phyloP scores from a whole-genome alignment of 1,284 basidiomycete species.

The Somion occarium region DNA sequence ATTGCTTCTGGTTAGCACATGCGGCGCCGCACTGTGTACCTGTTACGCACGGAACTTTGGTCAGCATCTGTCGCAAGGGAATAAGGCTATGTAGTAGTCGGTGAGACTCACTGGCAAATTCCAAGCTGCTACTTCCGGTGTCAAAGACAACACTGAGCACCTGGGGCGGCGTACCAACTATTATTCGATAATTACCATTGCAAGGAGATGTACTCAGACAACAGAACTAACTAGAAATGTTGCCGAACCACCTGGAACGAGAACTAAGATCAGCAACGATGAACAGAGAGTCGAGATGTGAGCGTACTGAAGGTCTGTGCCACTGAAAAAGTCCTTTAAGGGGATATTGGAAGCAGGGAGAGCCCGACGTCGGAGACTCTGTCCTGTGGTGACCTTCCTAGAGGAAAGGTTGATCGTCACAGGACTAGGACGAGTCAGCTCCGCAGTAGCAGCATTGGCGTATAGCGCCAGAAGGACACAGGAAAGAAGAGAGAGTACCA shows the following conservation, averaged over 20 bases:
- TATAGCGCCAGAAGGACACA: background rate
- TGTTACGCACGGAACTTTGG: too few species aligned
- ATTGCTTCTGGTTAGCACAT: slow-evolving; percentile 41
- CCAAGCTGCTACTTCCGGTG: slow-evolving; percentile 44
- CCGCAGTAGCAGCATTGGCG: background rate
- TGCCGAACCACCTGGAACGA: slow-evolving; percentile 48
- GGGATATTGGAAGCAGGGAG: slow-evolving; percentile 36
- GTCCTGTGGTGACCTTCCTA: slow-evolving; percentile 26
- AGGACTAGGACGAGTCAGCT: slow-evolving; percentile 6
- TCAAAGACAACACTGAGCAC: slow-evolving; percentile 49
- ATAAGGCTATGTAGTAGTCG: background rate
- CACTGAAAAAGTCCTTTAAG: slow-evolving; percentile 47
- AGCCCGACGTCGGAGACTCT: slow-evolving; percentile 23
- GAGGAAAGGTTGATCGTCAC: slow-evolving; percentile 34
- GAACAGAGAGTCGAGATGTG: background rate
- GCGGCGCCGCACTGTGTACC: slow-evolving; percentile 40
- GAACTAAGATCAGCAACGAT: slow-evolving; percentile 8
- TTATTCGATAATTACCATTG: too few species aligned
- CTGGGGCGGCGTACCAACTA: slow-evolving; percentile 46
- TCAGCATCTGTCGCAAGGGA: background rate
- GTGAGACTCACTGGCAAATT: slow-evolving; percentile 40
- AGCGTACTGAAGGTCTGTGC: slow-evolving; percentile 49
- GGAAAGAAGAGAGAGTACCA: background rate
- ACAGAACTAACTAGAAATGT: slow-evolving; percentile 25
- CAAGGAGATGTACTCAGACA: background rate